A percentile compares a stretch with the other conserved stretches of the same genome.
Evolutionary conservation across 2,329 filamentous ascomycete genomes (phyloP).

Genomic region (Sordariomycetes sp.): DNA sequence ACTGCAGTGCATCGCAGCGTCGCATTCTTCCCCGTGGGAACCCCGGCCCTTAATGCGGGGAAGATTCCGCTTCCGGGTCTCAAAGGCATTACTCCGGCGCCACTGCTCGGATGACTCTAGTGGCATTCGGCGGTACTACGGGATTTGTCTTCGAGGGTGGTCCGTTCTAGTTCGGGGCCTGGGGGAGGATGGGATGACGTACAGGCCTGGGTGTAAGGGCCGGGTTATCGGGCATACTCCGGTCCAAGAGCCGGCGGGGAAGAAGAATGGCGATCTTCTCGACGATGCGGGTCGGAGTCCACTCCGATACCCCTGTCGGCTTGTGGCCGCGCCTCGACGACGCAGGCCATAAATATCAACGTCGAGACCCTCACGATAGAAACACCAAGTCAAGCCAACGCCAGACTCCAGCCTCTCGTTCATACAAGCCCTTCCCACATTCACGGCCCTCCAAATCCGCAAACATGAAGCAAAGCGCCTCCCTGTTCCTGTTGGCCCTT

Average conservation of each 20-base stretch:
- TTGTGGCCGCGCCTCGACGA: too few relatives aligned
- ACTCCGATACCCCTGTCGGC: too few relatives aligned
- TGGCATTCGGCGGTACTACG: not conserved
- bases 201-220: too few relatives aligned
- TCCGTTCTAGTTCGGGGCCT: not conserved
- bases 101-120: not conserved
- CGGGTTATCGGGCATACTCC: too few relatives aligned
- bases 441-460: not conserved
- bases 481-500: conserved; percentile 6
- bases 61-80: not conserved
- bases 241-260: too few relatives aligned
- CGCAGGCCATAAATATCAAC: too few relatives aligned
- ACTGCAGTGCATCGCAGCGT: not conserved
- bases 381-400: too few relatives aligned
- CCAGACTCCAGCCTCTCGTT: not conserved
- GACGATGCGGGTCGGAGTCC: too few relatives aligned
- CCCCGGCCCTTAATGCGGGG: not conserved
- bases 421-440: not conserved
- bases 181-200: too few relatives aligned
- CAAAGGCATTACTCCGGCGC: not conserved
- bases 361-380: too few relatives aligned
- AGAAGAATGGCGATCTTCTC: too few relatives aligned
- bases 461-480: conserved; percentile 2
- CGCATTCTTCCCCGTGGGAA: not conserved
- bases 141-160: not conserved